Evolutionary conservation across 208 protist species (phyloP).

Genomic region (Leishmania tropica): DNA sequence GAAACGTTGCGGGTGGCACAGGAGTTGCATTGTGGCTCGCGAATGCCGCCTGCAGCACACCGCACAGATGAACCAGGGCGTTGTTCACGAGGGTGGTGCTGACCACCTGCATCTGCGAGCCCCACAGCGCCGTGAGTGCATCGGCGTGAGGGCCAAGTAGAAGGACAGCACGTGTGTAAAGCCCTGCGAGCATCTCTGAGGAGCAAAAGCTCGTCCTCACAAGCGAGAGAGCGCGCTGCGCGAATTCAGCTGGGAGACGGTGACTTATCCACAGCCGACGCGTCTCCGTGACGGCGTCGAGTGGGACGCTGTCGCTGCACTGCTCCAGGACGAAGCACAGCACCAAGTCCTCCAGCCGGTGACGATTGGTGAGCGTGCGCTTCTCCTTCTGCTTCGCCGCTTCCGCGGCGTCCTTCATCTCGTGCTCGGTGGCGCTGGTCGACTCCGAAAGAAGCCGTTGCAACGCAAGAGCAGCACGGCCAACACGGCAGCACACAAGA

Average conservation of each 20-base stretch:
- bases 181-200: slow-evolving; percentile 25
- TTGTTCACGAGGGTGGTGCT: slow-evolving; percentile 41
- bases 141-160: slow-evolving; percentile 62
- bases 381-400: slow-evolving; percentile 5
- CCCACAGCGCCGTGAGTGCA: slow-evolving; percentile 32
- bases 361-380: not conserved
- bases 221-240: slow-evolving; percentile 18
- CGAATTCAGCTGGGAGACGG: slow-evolving; percentile 25
- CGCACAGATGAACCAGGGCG: slow-evolving; percentile 15
- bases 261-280: slow-evolving; percentile 21
- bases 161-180: slow-evolving; percentile 57
- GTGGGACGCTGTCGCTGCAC: slow-evolving; percentile 58
- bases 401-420: not conserved
- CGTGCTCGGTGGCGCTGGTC: not conserved
- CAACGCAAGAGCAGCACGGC: slow-evolving; percentile 54
- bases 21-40: not conserved
- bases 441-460: slow-evolving; percentile 8
- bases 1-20: slow-evolving; percentile 17
- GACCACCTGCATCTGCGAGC: slow-evolving; percentile 23
- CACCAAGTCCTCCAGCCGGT: slow-evolving; percentile 39
- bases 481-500: slow-evolving; percentile 50
- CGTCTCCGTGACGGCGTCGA: slow-evolving; percentile 22
- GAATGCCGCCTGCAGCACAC: slow-evolving; percentile 8
- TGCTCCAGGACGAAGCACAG: slow-evolving; percentile 85
- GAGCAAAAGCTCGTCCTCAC: slow-evolving; percentile 26